Base-by-base conservation (phyloP, 768 basidiomycete species). In the Podaxis rugospora region DNA sequence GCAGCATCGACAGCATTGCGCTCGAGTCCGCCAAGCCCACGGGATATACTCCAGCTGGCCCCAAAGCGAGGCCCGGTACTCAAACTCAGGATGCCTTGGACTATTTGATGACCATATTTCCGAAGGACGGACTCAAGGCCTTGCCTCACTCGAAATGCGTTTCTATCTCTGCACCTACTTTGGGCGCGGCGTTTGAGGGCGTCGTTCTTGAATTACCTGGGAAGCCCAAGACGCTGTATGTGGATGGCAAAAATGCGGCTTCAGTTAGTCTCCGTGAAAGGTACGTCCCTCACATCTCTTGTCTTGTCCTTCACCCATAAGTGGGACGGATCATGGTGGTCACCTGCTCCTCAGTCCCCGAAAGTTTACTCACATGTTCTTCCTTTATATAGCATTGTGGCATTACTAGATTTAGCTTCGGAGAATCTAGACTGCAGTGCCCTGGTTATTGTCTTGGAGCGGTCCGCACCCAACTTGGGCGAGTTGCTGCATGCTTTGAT, bases 401-500 rank as follows among this genome's bases (percentile, higher is more conserved):
- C 91, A 49, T 80, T 95, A 46, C 79, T 95, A 67, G 93, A 95
- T 69, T 80, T 94, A 35, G 93, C 93, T 57, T 91, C 92, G 72
- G 93, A 95, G 73, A 86, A 82, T 59, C 79, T 95, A 46, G 81
- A 81, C 66, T 93, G 92, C 72, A 82, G 83, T 44, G 86, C 88
- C 16, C 81, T 95, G 46, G 82, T 94, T 62, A 92, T 95, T 65
- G 88, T 82, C 39, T 77, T 95, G 58, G 90, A 92, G 72, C 84
- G 88, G 66, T 80, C 86, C 0, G 89, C 86, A 44, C 82, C 85
- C 16, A 83, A 81, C 57, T 80, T 95, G 57, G 83, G 88, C 66
- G 84, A 86, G 67, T 77, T 94, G 59, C 78, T 95, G 39, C 94
- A 95, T 69, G 89, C 93, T 53, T 80, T 95, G 64, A 92, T 95